Base-by-base conservation (phyloP, 116 monocot species). In the Zostera marina region DNA sequence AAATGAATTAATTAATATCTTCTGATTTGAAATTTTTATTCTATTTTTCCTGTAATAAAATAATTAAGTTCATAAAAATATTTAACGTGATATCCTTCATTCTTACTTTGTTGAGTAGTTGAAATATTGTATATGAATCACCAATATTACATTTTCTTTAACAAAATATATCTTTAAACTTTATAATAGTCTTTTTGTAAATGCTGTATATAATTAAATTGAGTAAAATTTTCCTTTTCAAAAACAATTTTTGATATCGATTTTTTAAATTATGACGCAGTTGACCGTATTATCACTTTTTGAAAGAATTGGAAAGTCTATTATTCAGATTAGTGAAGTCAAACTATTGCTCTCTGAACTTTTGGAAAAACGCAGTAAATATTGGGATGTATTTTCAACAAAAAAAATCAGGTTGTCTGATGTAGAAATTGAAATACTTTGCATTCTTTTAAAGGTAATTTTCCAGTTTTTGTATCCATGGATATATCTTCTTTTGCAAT, bases 361-460 rank as follows among this genome's bases (percentile, higher is more conserved):
- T 65, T 20, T 84, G 44, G 71, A 77, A 41, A 73, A 67, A 53
- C 73, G 74, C 7, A 57, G 53, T 49, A 54, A 65, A 7, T 63
- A 58, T 55, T 38, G 42, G 24, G 0, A 17, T 22, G 56, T 60
- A 22, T 15, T 48, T 41, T 66, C 57, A 56, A 13, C 19, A 7
- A 59, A 54, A 60, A 26, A 46, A 49, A 24, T 23, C 20, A 66
- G 56, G 40, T 54, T 93, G 49, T 75, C 73, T 8, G 52, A 66
- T 22, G 51, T 19, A 68, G 87, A 93, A 64, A 71, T 77, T 52
- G 70, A 81, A 32, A 78, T 43, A 13, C 57, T 93, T 40, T 93
- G 93, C 55, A 71, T 79, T 54, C 76, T 93, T 19, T 75, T 93
- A 43, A 81, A 79, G 93, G 93, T 92, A 69, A 58, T 15, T 5